phyloP scores from a whole-genome alignment of 1,139 yeast genomes.

The Geotrichum reessii region DNA sequence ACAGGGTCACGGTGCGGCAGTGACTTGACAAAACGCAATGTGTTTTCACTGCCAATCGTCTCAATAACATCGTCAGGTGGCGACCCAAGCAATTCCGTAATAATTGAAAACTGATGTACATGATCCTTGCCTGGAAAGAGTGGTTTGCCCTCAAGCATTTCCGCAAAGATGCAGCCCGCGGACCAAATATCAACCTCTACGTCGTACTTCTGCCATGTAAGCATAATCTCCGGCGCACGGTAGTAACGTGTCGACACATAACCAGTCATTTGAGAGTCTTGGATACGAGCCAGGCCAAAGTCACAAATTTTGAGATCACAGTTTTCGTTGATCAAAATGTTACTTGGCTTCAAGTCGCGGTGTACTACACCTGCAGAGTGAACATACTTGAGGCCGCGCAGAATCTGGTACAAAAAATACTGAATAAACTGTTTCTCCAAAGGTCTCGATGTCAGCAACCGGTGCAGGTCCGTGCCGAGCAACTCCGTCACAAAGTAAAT shows the following conservation, averaged over 20 bases:
- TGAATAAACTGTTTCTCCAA: constrained; percentile 94
- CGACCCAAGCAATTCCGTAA: constrained; percentile 90
- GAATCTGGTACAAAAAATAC: constrained; percentile 88
- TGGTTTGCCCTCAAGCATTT: constrained; percentile 98
- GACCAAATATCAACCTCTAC: constrained; percentile 99
- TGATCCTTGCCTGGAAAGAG: constrained; percentile 97
- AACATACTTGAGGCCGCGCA: constrained; percentile 88
- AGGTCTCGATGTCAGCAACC: constrained; percentile 86
- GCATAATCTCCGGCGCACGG: constrained; percentile 98
- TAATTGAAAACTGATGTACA: constrained; percentile 94
- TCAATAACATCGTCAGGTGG: constrained; percentile 96
- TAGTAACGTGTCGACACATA: constrained; percentile 95
- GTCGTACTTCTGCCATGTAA: constrained; percentile 98
- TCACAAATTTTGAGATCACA: constrained; percentile 96
- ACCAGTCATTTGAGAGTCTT: constrained; percentile 99
- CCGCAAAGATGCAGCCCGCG: constrained; percentile 98
- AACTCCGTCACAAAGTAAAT: constrained; percentile 94
- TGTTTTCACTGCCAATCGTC: constrained; percentile 92
- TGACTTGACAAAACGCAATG: constrained; percentile 87
- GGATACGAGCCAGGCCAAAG: constrained; percentile 93
- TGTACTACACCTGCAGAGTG: constrained; percentile 97
- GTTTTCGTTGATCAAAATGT: constrained; percentile 86
- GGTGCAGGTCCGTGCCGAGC: constrained; percentile 93
- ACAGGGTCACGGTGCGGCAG: constrained; percentile 90
- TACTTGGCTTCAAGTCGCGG: constrained; percentile 89